phyloP scores from a whole-genome alignment of 2,329 filamentous ascomycete genomes.

The Exophiala mesophila region DNA sequence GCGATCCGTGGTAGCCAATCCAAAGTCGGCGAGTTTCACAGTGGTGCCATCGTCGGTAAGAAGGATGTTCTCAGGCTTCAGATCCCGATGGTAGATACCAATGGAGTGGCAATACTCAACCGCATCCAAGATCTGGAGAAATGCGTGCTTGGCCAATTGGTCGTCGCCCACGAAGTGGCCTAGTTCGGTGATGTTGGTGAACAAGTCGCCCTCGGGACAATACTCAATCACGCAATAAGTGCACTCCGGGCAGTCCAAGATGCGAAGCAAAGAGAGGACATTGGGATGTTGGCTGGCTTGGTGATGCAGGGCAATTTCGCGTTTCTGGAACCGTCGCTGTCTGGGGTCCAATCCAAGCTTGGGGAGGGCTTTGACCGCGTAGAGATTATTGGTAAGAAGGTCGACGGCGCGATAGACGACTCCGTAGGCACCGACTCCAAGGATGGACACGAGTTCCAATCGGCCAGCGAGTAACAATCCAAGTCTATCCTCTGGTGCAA shows the following conservation, averaged over 20 bases:
- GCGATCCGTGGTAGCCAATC: constrained; percentile 78
- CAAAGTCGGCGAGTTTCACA: constrained; percentile 96
- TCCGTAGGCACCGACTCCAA: constrained; percentile 92
- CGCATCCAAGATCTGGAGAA: constrained; percentile 93
- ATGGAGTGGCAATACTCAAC: constrained; percentile 90
- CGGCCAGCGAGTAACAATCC: constrained; percentile 77
- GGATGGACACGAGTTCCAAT: constrained; percentile 75
- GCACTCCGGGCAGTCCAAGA: constrained; percentile 85
- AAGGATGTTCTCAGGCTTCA: constrained; percentile 97
- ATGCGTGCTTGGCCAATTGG: constrained; percentile 75
- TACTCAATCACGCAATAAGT: constrained; percentile 96
- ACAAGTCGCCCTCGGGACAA: constrained; percentile 93
- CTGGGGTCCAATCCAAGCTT: constrained; percentile 85
- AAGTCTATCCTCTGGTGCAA: constrained; percentile 76
- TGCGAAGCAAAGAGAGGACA: constrained; percentile 88
- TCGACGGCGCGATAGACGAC: constrained; percentile 90
- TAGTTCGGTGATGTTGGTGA: constrained; percentile 94
- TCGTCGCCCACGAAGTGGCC: constrained; percentile 93
- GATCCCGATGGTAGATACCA: constrained; percentile 93
- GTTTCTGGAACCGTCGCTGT: constrained; percentile 83
- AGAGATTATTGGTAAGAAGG: constrained; percentile 72
- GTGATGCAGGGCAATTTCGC: constrained; percentile 90
- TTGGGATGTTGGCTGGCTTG: constrained; percentile 83
- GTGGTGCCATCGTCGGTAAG: constrained; percentile 83
- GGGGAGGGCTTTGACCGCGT: constrained; percentile 95